Evolutionary conservation across 2,329 filamentous ascomycete genomes (phyloP), one percentile per base, ranked within the genome.

Genomic region (Cercospora beticola): DNA sequence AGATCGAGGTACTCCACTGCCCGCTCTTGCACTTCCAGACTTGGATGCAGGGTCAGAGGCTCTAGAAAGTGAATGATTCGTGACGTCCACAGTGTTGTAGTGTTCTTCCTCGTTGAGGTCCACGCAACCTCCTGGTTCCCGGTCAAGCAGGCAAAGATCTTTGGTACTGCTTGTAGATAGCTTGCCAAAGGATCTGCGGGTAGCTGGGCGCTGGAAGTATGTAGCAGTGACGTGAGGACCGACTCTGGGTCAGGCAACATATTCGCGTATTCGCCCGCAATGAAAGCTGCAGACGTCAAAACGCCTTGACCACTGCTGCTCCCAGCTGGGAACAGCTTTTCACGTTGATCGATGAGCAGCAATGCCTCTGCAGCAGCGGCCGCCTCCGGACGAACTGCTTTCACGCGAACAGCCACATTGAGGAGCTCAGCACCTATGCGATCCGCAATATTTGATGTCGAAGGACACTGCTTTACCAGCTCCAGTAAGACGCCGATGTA

Each of bases 1-100:
- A 98, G 85, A 78, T 99, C 95, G 0, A 93, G 86, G 74, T 97
- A 96, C 77, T 97, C 94, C 1, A 97, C 94, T 3, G 94, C 91
- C 66, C 95, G 88, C 79, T 98, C 95, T 80, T 99, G 95, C 3
- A 99, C 93, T 78, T 99, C 95, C 1, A 99, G 85, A 74, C 89
- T 92, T 0, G 94, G 94, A 78, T 98, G 93, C 49, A 90, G 85
- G 0, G 89, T 88, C 16, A 98, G 81, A 0, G 89, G 87, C 75
- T 98, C 94, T 23, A 97, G 83, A 59, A 92, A 90, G 77, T 95
- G 88, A 21, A 97, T 87, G 6, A 97, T 88, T 1, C 93, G 88
- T 30, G 92, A 91, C 80, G 97, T 89, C 26, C 97, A 83, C 3
- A 98, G 85, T 8, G 90, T 88, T 36, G 91, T 88, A 70, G 89